phyloP scores from a whole-genome alignment of 148 eudicot genomes.

The Diospyros lotus region DNA sequence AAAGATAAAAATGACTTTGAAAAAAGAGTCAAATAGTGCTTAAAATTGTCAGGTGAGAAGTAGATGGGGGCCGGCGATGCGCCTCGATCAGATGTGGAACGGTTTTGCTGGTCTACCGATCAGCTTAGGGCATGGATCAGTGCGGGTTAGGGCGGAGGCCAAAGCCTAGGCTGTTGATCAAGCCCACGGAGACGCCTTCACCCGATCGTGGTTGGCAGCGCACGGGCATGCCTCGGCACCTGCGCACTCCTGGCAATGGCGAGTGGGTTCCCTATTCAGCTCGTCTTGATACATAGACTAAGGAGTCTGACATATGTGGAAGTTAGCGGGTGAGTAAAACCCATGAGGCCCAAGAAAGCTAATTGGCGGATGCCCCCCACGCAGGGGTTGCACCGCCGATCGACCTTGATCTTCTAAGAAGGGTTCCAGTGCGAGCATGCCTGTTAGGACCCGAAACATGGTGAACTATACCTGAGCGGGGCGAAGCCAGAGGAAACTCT shows the following conservation, averaged over 20 bases:
- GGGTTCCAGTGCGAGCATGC: too few relatives aligned
- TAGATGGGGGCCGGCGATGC: slow-evolving; percentile 36
- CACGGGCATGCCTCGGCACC: not conserved
- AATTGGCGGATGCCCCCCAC: not conserved
- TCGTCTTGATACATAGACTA: slow-evolving; percentile 25
- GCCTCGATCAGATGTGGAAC: slow-evolving; percentile 5
- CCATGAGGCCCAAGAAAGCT: not conserved
- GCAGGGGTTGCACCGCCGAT: not conserved
- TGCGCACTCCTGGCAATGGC: slow-evolving; percentile 24
- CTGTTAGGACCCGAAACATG: too few relatives aligned
- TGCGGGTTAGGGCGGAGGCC: too few relatives aligned
- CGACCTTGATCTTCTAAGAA: not conserved
- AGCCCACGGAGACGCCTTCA: too few relatives aligned
- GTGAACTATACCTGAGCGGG: too few relatives aligned
- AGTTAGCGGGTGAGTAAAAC: not conserved
- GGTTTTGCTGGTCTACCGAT: too few relatives aligned
- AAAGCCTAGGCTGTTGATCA: too few relatives aligned
- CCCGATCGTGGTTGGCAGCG: too few relatives aligned
- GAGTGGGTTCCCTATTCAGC: slow-evolving; percentile 34
- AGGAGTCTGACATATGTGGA: not conserved
- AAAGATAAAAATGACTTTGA: slow-evolving; percentile 8
- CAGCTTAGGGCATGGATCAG: too few relatives aligned
- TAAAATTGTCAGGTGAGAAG: slow-evolving; percentile 49
- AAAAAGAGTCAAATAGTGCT: slow-evolving; percentile 36
- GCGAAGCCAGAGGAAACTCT: too few relatives aligned